Evolutionary conservation across 768 basidiomycete genomes (phyloP), one percentile per base, ranked within the genome.

Genomic region (Pleurotus salmoneostramineus): DNA sequence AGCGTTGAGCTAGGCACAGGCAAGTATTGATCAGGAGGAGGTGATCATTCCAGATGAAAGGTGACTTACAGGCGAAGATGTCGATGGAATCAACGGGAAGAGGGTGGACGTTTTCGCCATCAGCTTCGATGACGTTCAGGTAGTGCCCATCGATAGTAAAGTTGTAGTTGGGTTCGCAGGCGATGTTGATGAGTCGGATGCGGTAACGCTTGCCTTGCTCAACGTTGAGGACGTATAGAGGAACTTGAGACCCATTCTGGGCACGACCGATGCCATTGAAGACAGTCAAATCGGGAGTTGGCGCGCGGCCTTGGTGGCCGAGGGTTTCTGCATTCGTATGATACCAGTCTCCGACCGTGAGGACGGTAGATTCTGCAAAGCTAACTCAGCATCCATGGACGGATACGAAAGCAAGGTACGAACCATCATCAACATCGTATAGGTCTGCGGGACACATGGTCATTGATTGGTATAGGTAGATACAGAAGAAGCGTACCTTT

Each of bases 181-280:
- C 75, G 54, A 78, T 75, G 56, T 61, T 69, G 51, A 84, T 60
- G 1, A 85, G 40, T 3, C 83, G 77, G 67, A 84, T 78, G 15
- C 84, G 77, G 60, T 84, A 84, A 15, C 81, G 70, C 49, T 68
- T 65, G 10, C 74, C 74, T 0, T 49, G 55, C 6, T 62, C 47
- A 35, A 84, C 78, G 42, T 73, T 72, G 50, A 78, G 68, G 7
- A 78, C 69, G 1, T 76, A 66, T 6, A 78, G 64, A 0, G 70
- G 56, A 6, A 66, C 57, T 5, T 36, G 11, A 11, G 75, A 72
- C 0, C 80, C 79, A 1, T 67, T 70, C 4, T 58, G 21, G 56
- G 67, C 74, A 1, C 79, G 75, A 8, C 79, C 80, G n/a, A 69
- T 65, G 5, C 81, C 80, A 51, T 81, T 82, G 57, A 81, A 78